Percentiles rank a stretch among this genome's conserved stretches.
phyloP scores from a whole-genome alignment of 2,329 filamentous ascomycete genomes.

The Diplodia corticola region DNA sequence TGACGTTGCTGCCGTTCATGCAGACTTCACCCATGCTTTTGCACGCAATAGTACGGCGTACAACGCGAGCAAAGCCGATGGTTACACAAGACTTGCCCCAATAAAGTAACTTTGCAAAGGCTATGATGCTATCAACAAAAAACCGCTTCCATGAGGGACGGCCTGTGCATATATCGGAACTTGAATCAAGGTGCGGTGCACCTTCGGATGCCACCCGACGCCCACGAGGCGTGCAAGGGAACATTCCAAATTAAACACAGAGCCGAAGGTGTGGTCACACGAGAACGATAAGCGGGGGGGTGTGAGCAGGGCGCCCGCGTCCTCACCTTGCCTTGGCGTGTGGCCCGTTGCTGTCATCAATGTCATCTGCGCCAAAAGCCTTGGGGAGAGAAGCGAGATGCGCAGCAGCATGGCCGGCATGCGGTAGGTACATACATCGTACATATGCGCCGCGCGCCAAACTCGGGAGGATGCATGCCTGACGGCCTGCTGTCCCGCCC shows the following conservation, averaged over 20 bases:
- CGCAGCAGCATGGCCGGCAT: background rate
- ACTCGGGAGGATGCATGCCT: slow-evolving; percentile 1
- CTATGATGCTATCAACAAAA: background rate
- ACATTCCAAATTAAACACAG: background rate
- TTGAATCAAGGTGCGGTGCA: background rate
- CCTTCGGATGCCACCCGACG: background rate
- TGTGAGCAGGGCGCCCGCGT: background rate
- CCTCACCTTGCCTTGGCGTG: background rate
- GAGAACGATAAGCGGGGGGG: background rate
- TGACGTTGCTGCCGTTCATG: slow-evolving; percentile 7
- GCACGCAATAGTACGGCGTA: background rate
- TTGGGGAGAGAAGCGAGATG: background rate
- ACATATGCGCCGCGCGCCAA: slow-evolving; percentile 2
- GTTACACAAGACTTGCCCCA: background rate
- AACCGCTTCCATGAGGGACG: background rate
- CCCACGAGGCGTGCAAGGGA: slow-evolving; percentile 14
- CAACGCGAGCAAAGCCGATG: background rate
- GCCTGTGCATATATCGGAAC: slow-evolving; percentile 12
- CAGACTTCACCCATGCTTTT: background rate
- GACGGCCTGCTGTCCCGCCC: slow-evolving; percentile 2
- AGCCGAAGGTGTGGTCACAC: background rate
- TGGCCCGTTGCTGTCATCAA: background rate
- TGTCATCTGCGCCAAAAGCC: background rate
- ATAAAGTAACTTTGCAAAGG: background rate
- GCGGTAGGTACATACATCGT: slow-evolving; percentile 15